These are phyloP conservation scores for Aspergillus taichungensis DNA, from an alignment of 495 filamentous ascomycete genomes.

Conservation along the genomic window DNA sequence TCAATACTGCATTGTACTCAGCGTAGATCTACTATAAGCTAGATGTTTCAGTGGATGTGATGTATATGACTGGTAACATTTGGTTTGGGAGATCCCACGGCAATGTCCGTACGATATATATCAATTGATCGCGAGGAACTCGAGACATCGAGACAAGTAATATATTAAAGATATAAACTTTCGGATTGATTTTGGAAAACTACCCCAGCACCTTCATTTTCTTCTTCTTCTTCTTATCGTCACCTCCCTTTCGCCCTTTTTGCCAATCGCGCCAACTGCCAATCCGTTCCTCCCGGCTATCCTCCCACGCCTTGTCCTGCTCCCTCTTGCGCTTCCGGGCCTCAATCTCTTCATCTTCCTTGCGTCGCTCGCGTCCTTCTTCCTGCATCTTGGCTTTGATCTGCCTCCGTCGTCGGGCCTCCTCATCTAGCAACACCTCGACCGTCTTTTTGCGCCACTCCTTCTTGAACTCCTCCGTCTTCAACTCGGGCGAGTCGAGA, in stretches of 20 bases:
- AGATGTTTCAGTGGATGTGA: no score
- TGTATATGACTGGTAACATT: no score
- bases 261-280: constrained; percentile 91
- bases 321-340: constrained; percentile 87
- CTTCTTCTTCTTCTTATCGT: constrained; percentile 71
- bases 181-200: not conserved
- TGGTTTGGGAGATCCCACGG: not conserved
- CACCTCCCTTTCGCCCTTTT: constrained; percentile 47
- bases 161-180: not conserved
- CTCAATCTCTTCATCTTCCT: constrained; percentile 79
- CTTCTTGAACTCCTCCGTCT: constrained; percentile 63
- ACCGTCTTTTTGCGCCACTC: constrained; percentile 92
- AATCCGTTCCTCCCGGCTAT: constrained; percentile 83
- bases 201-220: constrained; percentile 81
- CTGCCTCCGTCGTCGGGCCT: constrained; percentile 74
- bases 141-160: not conserved
- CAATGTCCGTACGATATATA: not conserved
- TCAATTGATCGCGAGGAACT: not conserved
- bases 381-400: constrained; percentile 92
- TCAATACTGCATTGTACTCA: no score
- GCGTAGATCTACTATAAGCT: no score
- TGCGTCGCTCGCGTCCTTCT: constrained; percentile 84
- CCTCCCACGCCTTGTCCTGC: constrained; percentile 88
- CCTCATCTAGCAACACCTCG: constrained; percentile 85
- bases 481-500: constrained; percentile 76